phyloP scores from a whole-genome alignment of 1,284 basidiomycete genomes.

The Tilletia walkeri region DNA sequence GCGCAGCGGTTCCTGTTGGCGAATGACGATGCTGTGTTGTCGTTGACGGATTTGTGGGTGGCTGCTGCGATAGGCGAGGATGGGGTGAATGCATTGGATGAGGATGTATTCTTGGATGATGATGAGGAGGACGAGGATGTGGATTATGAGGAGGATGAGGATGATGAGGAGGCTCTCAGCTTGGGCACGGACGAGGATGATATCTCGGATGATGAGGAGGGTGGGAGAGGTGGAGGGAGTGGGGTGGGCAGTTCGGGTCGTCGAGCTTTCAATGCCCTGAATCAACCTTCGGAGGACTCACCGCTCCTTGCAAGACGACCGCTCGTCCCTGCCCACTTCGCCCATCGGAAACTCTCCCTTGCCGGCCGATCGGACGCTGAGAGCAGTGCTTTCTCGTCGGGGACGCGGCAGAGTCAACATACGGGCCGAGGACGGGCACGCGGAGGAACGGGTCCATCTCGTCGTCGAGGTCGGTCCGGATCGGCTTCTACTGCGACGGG shows the following conservation, averaged over 20 bases:
- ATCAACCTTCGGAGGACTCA: constrained; percentile 27
- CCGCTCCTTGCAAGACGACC: constrained; percentile 33
- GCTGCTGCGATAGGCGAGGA: constrained; percentile 87
- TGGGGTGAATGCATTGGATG: constrained; percentile 38
- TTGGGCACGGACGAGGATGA: constrained; percentile 7
- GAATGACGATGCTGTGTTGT: constrained; percentile 83
- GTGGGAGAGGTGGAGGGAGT: neutral
- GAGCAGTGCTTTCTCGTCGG: neutral
- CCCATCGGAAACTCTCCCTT: constrained; percentile 35
- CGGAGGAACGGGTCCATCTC: constrained; percentile 15
- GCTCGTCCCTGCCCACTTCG: constrained; percentile 49
- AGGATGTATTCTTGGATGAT: constrained; percentile 61
- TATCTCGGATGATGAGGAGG: constrained; percentile 28
- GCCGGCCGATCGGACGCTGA: constrained; percentile 30
- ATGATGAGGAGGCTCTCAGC: constrained; percentile 24
- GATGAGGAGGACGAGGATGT: constrained; percentile 58
- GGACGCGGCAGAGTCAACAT: neutral
- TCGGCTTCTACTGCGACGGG: constrained; percentile 1
- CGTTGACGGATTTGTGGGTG: constrained; percentile 87
- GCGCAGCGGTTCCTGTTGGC: constrained; percentile 68
- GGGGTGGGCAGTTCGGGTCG: neutral
- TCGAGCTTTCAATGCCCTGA: neutral
- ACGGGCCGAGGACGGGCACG: constrained; percentile 21
- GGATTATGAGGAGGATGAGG: constrained; percentile 50
- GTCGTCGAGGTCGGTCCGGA: constrained; percentile 22